Evolutionary conservation across 768 basidiomycete species (phyloP).

Genomic region (Lactifluus rugatus): DNA sequence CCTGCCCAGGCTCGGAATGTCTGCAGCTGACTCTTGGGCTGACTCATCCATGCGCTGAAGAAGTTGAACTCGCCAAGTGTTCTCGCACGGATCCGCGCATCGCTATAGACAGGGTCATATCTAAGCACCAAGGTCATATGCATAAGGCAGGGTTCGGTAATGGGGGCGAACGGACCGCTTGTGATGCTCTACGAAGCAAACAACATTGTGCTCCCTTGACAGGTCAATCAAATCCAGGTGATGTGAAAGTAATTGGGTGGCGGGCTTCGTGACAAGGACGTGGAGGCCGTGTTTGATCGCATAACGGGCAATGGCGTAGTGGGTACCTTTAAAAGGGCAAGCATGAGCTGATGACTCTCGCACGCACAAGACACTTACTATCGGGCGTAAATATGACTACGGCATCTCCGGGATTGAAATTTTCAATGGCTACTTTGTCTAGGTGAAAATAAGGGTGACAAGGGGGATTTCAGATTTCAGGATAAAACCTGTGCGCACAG

Average conservation of each 20-base stretch:
- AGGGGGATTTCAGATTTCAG: not conserved
- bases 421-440: constrained; percentile 79
- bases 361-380: constrained; percentile 37
- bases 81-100: constrained; percentile 70
- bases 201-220: constrained; percentile 68
- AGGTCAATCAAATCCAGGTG: constrained; percentile 70
- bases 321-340: constrained; percentile 47
- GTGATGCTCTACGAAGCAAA: constrained; percentile 93
- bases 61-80: constrained; percentile 88
- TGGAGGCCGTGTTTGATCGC: constrained; percentile 81
- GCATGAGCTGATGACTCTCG: not conserved
- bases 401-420: constrained; percentile 73
- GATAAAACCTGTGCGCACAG: constrained; percentile 41
- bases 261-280: constrained; percentile 89
- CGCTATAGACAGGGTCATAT: constrained; percentile 88
- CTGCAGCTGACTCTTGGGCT: constrained; percentile 89
- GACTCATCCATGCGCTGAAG: constrained; percentile 96
- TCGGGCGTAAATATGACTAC: constrained; percentile 92
- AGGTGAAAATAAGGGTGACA: not conserved
- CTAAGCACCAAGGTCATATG: constrained; percentile 26
- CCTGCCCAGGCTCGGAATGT: constrained; percentile 96
- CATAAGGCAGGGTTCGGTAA: not conserved
- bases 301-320: constrained; percentile 75
- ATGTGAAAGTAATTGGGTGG: constrained; percentile 75
- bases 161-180: constrained; percentile 45